phyloP scores from a whole-genome alignment of 129 eudicot species.

The Artemisia argyi region DNA sequence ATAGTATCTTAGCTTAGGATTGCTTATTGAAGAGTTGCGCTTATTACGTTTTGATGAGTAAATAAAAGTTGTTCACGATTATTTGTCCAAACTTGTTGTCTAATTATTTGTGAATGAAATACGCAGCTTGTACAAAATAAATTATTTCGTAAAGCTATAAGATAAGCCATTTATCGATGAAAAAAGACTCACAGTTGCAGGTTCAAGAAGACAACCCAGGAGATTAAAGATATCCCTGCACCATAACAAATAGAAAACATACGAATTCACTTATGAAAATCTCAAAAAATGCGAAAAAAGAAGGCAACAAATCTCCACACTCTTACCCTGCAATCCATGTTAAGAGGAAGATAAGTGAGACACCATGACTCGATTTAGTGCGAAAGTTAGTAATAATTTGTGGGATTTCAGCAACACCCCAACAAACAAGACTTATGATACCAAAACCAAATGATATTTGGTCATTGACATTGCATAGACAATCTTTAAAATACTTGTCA shows the following conservation, averaged over 20 bases:
- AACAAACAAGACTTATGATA: slow-evolving; percentile 47
- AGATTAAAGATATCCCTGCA: slow-evolving; percentile 77
- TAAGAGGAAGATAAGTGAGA: slow-evolving; percentile 52
- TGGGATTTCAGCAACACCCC: slow-evolving; percentile 78
- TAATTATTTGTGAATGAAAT: no score
- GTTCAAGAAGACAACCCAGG: slow-evolving; percentile 77
- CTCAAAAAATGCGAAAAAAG: neutral
- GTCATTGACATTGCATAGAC: slow-evolving; percentile 50
- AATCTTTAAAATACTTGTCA: slow-evolving; percentile 48
- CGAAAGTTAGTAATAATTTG: slow-evolving; percentile 64
- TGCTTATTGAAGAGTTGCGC: no score
- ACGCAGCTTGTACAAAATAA: no score
- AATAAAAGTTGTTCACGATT: no score
- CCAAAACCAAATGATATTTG: slow-evolving; percentile 60
- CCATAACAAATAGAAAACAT: neutral
- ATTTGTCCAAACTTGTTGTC: no score
- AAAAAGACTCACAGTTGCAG: slow-evolving; percentile 58
- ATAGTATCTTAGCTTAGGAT: neutral
- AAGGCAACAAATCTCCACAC: slow-evolving; percentile 18
- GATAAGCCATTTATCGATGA: neutral
- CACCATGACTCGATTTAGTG: slow-evolving; percentile 58
- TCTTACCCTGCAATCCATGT: slow-evolving; percentile 67
- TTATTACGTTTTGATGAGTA: no score
- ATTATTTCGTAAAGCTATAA: neutral
- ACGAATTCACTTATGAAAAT: neutral